Evolutionary conservation across 2,329 filamentous ascomycete species (phyloP).

Genomic region (Sporothrix phasma): DNA sequence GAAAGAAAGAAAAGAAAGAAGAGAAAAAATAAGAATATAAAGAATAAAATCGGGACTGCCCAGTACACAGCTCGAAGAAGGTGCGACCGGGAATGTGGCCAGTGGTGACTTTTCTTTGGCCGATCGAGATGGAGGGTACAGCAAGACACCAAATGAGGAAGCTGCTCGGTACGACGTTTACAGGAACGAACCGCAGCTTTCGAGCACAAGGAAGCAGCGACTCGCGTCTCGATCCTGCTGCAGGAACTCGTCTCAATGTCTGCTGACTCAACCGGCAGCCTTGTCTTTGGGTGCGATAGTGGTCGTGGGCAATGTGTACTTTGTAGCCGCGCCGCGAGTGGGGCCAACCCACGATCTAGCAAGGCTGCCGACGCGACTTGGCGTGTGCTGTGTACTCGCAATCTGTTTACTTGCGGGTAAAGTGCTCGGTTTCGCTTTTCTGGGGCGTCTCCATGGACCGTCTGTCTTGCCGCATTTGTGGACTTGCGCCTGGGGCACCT

Average conservation of each 20-base stretch:
- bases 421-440: not conserved
- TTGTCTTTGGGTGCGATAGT: not conserved
- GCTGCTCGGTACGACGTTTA: not conserved
- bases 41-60: not conserved
- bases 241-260: too few relatives aligned
- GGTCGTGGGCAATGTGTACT: not conserved
- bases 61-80: not conserved
- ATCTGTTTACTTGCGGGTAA: constrained; percentile 7
- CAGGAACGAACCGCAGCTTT: not conserved
- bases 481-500: not conserved
- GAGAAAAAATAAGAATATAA: too few relatives aligned
- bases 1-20: not conserved
- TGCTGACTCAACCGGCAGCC: constrained; percentile 13
- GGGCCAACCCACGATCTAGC: constrained; percentile 4
- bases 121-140: not conserved
- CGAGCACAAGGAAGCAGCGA: not conserved
- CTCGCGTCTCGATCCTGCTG: too few relatives aligned
- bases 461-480: not conserved
- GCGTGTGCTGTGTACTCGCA: not conserved
- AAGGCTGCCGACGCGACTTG: constrained; percentile 12
- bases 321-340: not conserved
- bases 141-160: not conserved
- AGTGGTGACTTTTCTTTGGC: not conserved
- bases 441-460: not conserved
- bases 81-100: not conserved